These are phyloP conservation scores for Clavariopsis aquatica DNA, from an alignment of 495 filamentous ascomycete genomes.

Conservation along the genomic window DNA sequence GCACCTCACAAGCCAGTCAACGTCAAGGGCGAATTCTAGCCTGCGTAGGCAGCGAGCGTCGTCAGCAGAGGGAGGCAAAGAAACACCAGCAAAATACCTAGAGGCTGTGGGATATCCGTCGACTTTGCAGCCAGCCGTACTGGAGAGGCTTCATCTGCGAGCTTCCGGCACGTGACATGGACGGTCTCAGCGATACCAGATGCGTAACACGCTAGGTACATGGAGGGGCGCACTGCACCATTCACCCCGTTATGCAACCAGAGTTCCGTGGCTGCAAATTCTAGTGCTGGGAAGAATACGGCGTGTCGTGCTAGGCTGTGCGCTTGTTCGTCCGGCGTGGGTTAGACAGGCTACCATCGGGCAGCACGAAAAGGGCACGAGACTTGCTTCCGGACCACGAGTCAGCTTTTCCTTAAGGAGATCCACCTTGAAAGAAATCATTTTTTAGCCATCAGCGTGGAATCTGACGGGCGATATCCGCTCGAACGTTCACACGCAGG, in stretches of 20 bases:
- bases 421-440: background rate
- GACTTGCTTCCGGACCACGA: background rate
- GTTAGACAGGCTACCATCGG: background rate
- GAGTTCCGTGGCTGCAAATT: background rate
- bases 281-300: background rate
- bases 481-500: no score
- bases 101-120: no score
- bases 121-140: no score
- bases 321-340: background rate
- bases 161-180: slow-evolving; percentile 1
- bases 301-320: background rate
- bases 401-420: background rate
- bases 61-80: background rate
- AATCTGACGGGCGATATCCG: no score
- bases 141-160: no score
- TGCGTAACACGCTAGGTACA: background rate
- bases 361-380: background rate
- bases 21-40: background rate
- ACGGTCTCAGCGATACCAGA: slow-evolving; percentile 3
- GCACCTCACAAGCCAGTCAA: background rate
- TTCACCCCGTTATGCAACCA: background rate
- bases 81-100: no score
- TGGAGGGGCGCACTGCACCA: background rate
- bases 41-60: background rate
- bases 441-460: no score